Evolutionary conservation across 1,284 basidiomycete species (phyloP).

Genomic region (Apiotrichum porosum): DNA sequence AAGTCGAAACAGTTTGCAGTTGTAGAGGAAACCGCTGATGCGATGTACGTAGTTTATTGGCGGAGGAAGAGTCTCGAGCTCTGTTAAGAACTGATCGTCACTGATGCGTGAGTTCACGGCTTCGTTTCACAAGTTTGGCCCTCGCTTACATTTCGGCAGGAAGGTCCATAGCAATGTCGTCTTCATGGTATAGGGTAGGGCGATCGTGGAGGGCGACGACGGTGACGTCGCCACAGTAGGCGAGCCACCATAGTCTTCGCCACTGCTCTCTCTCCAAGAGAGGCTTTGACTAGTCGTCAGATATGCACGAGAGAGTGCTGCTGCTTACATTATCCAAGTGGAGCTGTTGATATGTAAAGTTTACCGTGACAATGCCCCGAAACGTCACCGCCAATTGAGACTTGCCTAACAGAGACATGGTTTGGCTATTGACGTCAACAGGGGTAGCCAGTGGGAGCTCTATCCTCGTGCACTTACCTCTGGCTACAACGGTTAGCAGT

Average conservation of each 20-base stretch:
- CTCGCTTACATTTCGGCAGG: background rate
- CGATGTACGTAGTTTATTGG: slow-evolving; percentile 75
- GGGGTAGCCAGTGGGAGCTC: too few species aligned
- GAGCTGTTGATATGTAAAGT: background rate
- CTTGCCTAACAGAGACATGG: background rate
- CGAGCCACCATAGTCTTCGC: slow-evolving; percentile 72
- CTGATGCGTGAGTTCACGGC: slow-evolving; percentile 16
- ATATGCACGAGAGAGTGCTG: too few species aligned
- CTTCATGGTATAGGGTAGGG: slow-evolving; percentile 73
- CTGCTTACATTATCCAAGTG: background rate
- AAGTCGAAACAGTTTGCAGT: slow-evolving; percentile 65
- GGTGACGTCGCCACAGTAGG: slow-evolving; percentile 79
- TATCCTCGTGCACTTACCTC: too few species aligned
- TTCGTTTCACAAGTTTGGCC: too few species aligned
- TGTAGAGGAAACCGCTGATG: slow-evolving; percentile 79
- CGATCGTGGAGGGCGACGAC: slow-evolving; percentile 69
- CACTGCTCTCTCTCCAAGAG: slow-evolving; percentile 77
- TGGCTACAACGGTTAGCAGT: too few species aligned
- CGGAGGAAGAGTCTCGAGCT: slow-evolving; percentile 68
- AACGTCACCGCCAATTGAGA: background rate
- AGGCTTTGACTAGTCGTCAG: background rate
- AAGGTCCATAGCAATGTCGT: slow-evolving; percentile 56
- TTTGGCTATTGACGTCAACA: too few species aligned
- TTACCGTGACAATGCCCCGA: background rate
- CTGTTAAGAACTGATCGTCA: slow-evolving; percentile 57